These are phyloP conservation scores for Lolium multiflorum DNA, from an alignment of 176 grass and related monocot genomes.

Conservation along the genomic window DNA sequence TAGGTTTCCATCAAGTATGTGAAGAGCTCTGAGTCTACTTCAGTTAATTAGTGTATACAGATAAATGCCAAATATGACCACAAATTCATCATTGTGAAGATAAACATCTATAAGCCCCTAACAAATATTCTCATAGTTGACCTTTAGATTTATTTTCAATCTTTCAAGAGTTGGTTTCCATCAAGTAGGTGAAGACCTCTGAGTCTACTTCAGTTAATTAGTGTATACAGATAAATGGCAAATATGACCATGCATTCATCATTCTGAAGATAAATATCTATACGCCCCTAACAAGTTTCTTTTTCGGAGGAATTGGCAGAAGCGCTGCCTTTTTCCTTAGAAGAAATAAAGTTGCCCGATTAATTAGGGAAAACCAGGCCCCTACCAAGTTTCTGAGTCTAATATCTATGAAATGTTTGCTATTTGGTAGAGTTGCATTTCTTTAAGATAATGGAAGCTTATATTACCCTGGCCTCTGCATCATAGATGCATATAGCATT, in stretches of 20 bases:
- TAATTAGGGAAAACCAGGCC: neutral
- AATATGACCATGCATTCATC: neutral
- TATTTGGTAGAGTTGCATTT: neutral
- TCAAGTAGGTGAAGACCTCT: neutral
- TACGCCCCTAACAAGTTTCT: neutral
- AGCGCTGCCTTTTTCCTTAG: neutral
- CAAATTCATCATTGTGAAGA: neutral
- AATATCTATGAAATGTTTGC: slow-evolving; percentile 15
- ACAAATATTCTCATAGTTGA: no score
- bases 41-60: slow-evolving; percentile 1
- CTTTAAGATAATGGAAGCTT: neutral
- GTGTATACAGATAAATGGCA: neutral
- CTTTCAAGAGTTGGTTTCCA: neutral
- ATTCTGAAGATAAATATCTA: neutral
- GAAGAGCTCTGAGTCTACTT: neutral
- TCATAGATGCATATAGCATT: neutral
- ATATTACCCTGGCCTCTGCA: neutral
- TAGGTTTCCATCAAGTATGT: neutral
- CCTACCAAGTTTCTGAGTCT: neutral
- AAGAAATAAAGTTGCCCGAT: neutral
- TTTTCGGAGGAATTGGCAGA: neutral
- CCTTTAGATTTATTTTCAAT: neutral
- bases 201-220: neutral
- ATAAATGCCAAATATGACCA: neutral
- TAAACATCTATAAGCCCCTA: neutral